A percentile compares a stretch with the other conserved stretches of the same genome.
These are phyloP conservation scores for Chaetomium olivaceum DNA, from an alignment of 2,329 filamentous ascomycete species.

Conservation along the genomic window DNA sequence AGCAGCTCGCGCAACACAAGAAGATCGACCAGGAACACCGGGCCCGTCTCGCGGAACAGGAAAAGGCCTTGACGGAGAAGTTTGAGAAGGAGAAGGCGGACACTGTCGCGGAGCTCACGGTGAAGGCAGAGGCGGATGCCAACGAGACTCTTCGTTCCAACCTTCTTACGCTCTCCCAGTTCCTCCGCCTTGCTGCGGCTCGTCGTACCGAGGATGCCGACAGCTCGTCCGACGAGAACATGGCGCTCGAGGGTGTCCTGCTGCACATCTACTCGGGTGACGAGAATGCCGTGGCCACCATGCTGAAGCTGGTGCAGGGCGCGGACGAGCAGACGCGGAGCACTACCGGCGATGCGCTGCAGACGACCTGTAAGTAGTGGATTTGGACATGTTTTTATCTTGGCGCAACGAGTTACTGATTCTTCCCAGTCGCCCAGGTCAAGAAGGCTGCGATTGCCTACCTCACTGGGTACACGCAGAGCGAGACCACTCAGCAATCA, in stretches of 20 bases:
- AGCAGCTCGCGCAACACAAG: conserved; percentile 72
- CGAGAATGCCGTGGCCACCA: conserved; percentile 69
- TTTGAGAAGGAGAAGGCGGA: conserved; percentile 57
- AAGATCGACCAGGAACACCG: conserved; percentile 75
- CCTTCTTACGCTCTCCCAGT: conserved; percentile 73
- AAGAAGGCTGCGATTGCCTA: conserved; percentile 58
- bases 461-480: conserved; percentile 43
- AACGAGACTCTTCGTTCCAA: conserved; percentile 61
- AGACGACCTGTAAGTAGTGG: conserved; percentile 65
- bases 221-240: conserved; percentile 67
- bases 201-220: conserved; percentile 70
- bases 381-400: background rate
- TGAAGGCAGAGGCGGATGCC: conserved; percentile 55
- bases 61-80: conserved; percentile 56
- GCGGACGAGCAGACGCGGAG: conserved; percentile 65
- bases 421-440: conserved; percentile 54
- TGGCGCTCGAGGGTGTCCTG: conserved; percentile 78
- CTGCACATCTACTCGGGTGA: conserved; percentile 79
- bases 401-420: conserved; percentile 27
- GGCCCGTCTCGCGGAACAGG: conserved; percentile 57
- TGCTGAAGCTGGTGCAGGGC: conserved; percentile 75
- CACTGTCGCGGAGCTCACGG: conserved; percentile 54
- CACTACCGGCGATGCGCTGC: conserved; percentile 63
- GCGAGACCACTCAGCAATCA: conserved; percentile 30
- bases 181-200: conserved; percentile 76